Evolutionary conservation across 768 basidiomycete genomes (phyloP).

Genomic region (Boletus rubropictus): DNA sequence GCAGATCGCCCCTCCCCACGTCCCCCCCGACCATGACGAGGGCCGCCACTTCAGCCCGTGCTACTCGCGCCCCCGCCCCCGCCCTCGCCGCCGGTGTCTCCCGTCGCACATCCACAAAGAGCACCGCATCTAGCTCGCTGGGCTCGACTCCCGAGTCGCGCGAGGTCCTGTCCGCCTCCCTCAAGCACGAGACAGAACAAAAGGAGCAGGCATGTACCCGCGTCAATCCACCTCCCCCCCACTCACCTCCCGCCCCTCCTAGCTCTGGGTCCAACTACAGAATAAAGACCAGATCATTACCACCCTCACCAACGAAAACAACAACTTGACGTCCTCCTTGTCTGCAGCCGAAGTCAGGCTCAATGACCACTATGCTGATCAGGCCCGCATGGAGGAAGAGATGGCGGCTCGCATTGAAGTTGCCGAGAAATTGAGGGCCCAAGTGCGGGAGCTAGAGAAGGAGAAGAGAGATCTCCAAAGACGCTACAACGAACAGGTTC

Average conservation of each 20-base stretch:
- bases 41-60: constrained; percentile 53
- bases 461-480: constrained; percentile 80
- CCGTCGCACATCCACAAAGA: constrained; percentile 49
- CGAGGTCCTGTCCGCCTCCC: constrained; percentile 53
- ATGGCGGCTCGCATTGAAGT: constrained; percentile 78
- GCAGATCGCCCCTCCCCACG: constrained; percentile 40
- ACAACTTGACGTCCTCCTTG: constrained; percentile 56
- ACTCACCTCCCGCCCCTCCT: constrained; percentile 5
- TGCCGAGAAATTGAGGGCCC: constrained; percentile 70
- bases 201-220: constrained; percentile 62
- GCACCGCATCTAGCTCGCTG: constrained; percentile 33
- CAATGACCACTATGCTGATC: constrained; percentile 75
- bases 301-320: constrained; percentile 58
- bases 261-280: constrained; percentile 76
- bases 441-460: constrained; percentile 82
- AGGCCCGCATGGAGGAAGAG: constrained; percentile 75
- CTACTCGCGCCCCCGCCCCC: constrained; percentile 51
- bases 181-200: constrained; percentile 73
- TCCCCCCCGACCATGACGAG: constrained; percentile 38
- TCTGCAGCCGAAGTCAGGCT: constrained; percentile 66
- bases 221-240: constrained; percentile 4
- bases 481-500: constrained; percentile 84
- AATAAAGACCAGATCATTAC: constrained; percentile 70
- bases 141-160: constrained; percentile 41
- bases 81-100: constrained; percentile 27